Evolutionary conservation across 2,329 filamentous ascomycete species (phyloP), one percentile per base, ranked within the genome.

Genomic region (Botrytis tulipae): DNA sequence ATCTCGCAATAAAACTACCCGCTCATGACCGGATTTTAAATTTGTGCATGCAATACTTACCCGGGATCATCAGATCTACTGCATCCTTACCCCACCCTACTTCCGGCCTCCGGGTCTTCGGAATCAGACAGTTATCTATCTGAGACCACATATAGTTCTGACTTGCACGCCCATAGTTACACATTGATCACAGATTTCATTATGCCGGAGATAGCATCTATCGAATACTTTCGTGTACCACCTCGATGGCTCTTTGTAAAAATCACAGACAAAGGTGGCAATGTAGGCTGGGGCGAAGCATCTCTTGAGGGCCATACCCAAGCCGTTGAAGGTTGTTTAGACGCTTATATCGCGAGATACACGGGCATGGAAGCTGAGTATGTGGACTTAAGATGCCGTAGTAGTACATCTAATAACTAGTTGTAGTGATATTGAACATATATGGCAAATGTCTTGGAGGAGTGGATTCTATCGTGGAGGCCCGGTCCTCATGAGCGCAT

Each of bases 181-280:
- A 57, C n/a, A 42, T 32, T 71, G 20, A 42, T 66, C 35, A 32
- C 59, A n/a, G 60, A 46, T 18, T 74, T 61, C 75, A 76, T 70
- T 44, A 92, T 92, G 90, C 86, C 85, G 1, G 90, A 88, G 76
- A 92, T 93, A 78, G 85, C 86, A 75, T 85, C 79, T 40, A 89
- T 94, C 61, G 91, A 93, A 77, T 93, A 93, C 79, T 94, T 93
- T 80, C 87, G 92, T 29, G 89, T 94, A 14, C 90, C 90, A 63
- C 92, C 92, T 22, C 85, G 92, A 59, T 94, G 92, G 92, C 85
- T 94, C 1, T 93, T 94, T 76, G 92, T 94, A 76, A 94, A 94
- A 81, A 87, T 94, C 75, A 90, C 87, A 2, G 91, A 94, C 79
- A 88, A 90, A 48, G 85, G 86, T 2, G 91, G 88, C 5, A 85